phyloP scores from a whole-genome alignment of 2,329 filamentous ascomycete genomes.

The Pyrenochaeta sp. region DNA sequence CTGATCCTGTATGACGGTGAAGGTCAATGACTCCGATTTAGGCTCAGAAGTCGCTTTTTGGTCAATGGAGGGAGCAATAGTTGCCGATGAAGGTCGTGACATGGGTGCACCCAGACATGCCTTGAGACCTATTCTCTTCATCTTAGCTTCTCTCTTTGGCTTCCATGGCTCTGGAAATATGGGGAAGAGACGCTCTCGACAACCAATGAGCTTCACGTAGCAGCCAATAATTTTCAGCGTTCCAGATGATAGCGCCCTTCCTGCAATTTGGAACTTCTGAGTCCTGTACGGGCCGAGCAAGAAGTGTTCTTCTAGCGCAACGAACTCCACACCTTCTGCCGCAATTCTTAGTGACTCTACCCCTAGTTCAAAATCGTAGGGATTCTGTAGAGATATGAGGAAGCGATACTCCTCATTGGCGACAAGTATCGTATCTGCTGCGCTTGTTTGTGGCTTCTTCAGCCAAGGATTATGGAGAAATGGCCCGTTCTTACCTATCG shows the following conservation, averaged over 20 bases:
- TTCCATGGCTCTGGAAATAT: conserved; percentile 83
- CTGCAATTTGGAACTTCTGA: conserved; percentile 77
- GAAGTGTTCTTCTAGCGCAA: conserved; percentile 70
- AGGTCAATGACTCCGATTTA: conserved; percentile 58
- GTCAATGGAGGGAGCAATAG: conserved; percentile 35
- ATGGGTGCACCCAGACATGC: conserved; percentile 59
- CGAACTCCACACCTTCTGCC: conserved; percentile 76
- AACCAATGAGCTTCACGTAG: conserved; percentile 79
- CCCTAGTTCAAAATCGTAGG: conserved; percentile 90
- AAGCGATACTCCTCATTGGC: conserved; percentile 81
- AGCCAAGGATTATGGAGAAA: conserved; percentile 96
- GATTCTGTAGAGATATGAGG: conserved; percentile 87
- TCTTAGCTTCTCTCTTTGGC: conserved; percentile 72
- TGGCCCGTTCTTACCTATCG: conserved; percentile 67
- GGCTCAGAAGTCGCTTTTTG: conserved; percentile 34
- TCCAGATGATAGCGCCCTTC: conserved; percentile 73
- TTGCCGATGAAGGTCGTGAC: conserved; percentile 46
- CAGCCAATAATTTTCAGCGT: conserved; percentile 79
- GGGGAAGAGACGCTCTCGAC: conserved; percentile 81
- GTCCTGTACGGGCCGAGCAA: conserved; percentile 82
- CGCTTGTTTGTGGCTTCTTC: conserved; percentile 66
- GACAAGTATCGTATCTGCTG: conserved; percentile 75
- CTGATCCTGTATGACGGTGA: conserved; percentile 82
- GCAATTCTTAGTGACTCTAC: conserved; percentile 83
- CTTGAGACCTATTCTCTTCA: conserved; percentile 76